These are phyloP conservation scores for Geotrichum bryndzae DNA, from an alignment of 1,139 yeast genomes.

Conservation along the genomic window DNA sequence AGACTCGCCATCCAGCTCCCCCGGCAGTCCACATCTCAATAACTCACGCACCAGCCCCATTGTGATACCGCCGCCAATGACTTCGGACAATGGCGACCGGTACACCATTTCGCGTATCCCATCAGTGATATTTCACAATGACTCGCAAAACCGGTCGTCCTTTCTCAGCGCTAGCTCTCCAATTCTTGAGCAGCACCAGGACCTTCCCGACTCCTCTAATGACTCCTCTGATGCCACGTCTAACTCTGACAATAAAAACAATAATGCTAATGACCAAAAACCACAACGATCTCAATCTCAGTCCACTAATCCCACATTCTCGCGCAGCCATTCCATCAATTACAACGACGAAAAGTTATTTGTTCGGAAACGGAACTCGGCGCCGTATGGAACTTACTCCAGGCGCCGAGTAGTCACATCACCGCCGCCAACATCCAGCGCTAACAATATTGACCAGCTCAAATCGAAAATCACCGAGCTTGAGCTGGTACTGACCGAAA, in stretches of 20 bases:
- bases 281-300: neutral
- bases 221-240: neutral
- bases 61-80: neutral
- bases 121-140: neutral
- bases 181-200: neutral
- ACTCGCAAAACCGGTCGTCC: neutral
- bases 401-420: neutral
- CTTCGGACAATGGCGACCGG: neutral
- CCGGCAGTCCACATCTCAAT: neutral
- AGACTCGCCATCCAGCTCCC: neutral
- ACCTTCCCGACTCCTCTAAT: neutral
- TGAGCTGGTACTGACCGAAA: slow-evolving; percentile 28
- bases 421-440: neutral
- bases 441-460: slow-evolving; percentile 29
- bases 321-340: neutral
- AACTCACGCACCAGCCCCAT: neutral
- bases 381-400: neutral
- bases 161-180: neutral
- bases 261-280: neutral
- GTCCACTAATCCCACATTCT: neutral
- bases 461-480: slow-evolving; percentile 30
- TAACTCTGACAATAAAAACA: neutral
- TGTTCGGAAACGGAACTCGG: neutral
- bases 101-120: neutral
- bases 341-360: neutral